Percentiles rank a stretch among this genome's conserved stretches.
These are phyloP conservation scores for Dillenia turbinata DNA, from an alignment of 164 flowering plant genomes.

Conservation along the genomic window DNA sequence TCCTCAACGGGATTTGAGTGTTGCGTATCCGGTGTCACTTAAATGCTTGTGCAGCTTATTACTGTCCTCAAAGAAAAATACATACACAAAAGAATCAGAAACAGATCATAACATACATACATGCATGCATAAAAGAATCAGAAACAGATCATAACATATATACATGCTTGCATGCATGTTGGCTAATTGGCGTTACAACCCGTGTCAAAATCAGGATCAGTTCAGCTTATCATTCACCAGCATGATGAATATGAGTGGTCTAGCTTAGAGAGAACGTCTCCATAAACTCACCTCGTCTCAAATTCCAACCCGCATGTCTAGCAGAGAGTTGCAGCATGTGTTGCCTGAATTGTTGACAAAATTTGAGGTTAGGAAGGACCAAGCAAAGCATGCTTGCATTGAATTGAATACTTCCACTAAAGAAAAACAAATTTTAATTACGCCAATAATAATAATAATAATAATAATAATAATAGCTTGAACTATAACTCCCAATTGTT, in stretches of 20 bases:
- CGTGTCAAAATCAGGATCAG: too few species aligned
- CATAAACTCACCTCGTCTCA: slow-evolving; percentile 55
- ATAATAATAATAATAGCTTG: too few species aligned
- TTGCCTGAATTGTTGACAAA: slow-evolving; percentile 28
- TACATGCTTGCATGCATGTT: too few species aligned
- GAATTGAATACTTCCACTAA: too few species aligned
- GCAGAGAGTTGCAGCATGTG: slow-evolving; percentile 32
- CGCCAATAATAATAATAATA: too few species aligned
- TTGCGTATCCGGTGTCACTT: slow-evolving; percentile 73
- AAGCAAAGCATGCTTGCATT: too few species aligned
- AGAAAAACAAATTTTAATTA: too few species aligned
- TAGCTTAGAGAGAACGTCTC: background rate
- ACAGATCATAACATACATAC: too few species aligned
- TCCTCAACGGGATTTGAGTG: slow-evolving; percentile 46
- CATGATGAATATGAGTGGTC: too few species aligned
- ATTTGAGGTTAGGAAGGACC: background rate
- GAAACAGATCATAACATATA: background rate
- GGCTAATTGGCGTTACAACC: too few species aligned
- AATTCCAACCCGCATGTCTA: slow-evolving; percentile 78
- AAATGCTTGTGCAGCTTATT: slow-evolving; percentile 70
- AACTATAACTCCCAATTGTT: too few species aligned
- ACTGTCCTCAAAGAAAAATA: slow-evolving; percentile 32
- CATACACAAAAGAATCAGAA: background rate
- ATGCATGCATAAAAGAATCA: background rate
- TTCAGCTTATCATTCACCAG: too few species aligned